Evolutionary conservation across 208 protist species (phyloP).

Genomic region (Trypanosoma melophagium): DNA sequence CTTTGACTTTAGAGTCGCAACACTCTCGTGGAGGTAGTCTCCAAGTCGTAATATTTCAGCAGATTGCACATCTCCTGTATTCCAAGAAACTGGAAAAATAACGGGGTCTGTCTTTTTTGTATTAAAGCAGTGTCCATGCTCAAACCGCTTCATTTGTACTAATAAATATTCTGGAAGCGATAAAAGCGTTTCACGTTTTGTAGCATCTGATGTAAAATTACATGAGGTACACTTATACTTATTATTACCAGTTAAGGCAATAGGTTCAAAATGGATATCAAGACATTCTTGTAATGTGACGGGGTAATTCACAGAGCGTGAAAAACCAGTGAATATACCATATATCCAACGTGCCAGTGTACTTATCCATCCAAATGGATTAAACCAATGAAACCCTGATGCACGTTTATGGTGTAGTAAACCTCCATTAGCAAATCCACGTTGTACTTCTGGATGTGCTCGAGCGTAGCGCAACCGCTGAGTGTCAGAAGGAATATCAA

Average conservation of each 20-base stretch:
- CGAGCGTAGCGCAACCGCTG: conserved; percentile 54
- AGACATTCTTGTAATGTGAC: conserved; percentile 88
- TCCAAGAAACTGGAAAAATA: conserved; percentile 78
- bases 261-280: conserved; percentile 83
- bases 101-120: conserved; percentile 83
- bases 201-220: conserved; percentile 60
- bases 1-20: conserved; percentile 17
- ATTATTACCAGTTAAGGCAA: conserved; percentile 63
- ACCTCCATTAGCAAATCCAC: conserved; percentile 29
- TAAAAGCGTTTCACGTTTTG: conserved; percentile 71
- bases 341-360: conserved; percentile 14
- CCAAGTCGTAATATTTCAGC: conserved; percentile 60
- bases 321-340: conserved; percentile 34
- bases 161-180: conserved; percentile 80
- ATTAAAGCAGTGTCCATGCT: conserved; percentile 64
- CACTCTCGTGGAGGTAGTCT: conserved; percentile 52
- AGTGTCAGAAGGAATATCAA: conserved; percentile 62
- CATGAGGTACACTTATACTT: conserved; percentile 82
- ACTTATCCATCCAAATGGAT: conserved; percentile 45
- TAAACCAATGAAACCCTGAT: conserved; percentile 49
- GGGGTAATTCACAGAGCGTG: conserved; percentile 33
- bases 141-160: conserved; percentile 89
- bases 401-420: conserved; percentile 29
- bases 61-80: conserved; percentile 9
- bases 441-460: conserved; percentile 51